Conservation (phyloP, 139 green algal species). For the Chlamydomonas schloesseri region DNA sequence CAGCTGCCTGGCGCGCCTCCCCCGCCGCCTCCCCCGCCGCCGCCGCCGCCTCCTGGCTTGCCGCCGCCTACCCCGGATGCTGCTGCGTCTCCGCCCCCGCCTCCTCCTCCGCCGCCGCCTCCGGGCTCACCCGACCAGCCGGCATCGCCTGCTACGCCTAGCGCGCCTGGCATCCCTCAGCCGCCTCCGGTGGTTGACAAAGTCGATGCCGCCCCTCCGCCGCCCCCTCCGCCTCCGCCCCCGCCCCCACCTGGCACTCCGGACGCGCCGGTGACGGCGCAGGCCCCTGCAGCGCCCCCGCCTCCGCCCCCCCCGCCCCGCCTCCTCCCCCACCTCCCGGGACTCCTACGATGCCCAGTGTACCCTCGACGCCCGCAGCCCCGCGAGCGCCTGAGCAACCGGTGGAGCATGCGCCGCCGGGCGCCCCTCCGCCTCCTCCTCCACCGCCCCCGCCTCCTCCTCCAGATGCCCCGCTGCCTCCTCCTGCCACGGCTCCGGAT, state of each 20-base stretch:
- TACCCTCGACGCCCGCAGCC: neutral
- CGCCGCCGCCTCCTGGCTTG: neutral
- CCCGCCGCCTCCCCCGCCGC: neutral
- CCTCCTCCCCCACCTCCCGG: neutral
- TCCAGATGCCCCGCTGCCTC: neutral
- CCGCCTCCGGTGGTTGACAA: too few relatives aligned
- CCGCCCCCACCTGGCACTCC: neutral
- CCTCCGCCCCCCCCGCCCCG: too few relatives aligned
- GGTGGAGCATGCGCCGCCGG: too few relatives aligned
- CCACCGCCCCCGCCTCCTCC: neutral
- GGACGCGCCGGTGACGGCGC: neutral
- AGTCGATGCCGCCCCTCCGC: neutral
- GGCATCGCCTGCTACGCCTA: too few relatives aligned
- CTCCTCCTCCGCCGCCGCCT: neutral
- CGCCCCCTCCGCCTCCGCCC: neutral
- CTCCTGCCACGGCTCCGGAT: neutral
- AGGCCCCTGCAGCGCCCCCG: neutral
- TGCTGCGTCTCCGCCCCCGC: neutral
- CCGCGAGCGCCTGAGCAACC: too few relatives aligned
- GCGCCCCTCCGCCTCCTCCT: too few relatives aligned
- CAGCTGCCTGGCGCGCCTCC: neutral
- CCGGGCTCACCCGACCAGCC: constrained; percentile 4
- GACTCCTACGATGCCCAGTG: neutral
- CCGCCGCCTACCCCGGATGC: neutral
- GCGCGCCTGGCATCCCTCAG: too few relatives aligned